A percentile compares a stretch with the other conserved stretches of the same genome.
Conservation (phyloP, 179 eudicot genomes). For the Heliamphora pulchella region DNA sequence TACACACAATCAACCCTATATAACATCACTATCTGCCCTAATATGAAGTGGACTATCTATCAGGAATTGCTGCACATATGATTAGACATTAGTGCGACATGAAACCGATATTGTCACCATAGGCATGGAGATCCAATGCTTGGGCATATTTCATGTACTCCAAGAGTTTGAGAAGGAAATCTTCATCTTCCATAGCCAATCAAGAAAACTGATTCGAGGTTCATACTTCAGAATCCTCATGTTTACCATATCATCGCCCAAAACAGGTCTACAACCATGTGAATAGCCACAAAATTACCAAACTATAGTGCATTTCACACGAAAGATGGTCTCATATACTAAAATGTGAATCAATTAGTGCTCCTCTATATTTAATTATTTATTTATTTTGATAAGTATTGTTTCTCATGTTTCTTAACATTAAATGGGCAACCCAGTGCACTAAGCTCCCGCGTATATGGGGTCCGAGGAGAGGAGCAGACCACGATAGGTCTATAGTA, state of each 20-base stretch:
- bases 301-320: not conserved
- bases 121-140: not conserved
- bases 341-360: not conserved
- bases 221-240: not conserved
- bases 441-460: too few species aligned
- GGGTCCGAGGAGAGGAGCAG: too few species aligned
- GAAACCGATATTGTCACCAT: not conserved
- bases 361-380: not conserved
- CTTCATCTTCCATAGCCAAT: not conserved
- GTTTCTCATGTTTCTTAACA: not conserved
- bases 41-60: not conserved
- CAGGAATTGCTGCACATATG: not conserved
- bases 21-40: not conserved
- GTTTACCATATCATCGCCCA: not conserved
- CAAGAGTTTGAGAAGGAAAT: not conserved
- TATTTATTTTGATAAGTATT: not conserved
- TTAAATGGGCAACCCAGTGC: too few species aligned
- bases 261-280: not conserved
- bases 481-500: too few species aligned
- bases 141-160: not conserved
- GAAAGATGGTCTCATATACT: not conserved
- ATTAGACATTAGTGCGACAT: not conserved
- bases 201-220: not conserved
- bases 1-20: constrained; percentile 8
- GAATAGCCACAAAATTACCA: not conserved